A percentile compares a stretch with the other conserved stretches of the same genome.
phyloP scores from a whole-genome alignment of 441 rosid species.

The Flueggea neowawraea region DNA sequence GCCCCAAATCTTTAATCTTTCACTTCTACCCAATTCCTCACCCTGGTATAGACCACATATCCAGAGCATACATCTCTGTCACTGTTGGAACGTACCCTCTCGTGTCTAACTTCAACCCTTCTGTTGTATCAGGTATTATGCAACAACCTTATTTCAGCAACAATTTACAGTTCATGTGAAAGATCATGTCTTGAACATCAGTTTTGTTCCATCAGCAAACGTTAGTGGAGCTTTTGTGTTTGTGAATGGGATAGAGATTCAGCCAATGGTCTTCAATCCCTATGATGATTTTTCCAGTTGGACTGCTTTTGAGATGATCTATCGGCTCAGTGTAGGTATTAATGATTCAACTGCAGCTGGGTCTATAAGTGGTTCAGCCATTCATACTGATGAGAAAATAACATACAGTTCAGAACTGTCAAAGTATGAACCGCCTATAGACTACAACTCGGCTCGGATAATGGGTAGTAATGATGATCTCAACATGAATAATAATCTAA shows the following conservation, averaged over 20 bases:
- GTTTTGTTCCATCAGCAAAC: constrained; percentile 14
- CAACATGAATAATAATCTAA: constrained; percentile 10
- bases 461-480: constrained; percentile 1
- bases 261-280: constrained; percentile 16
- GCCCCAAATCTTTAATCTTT: constrained; percentile 21
- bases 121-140: background rate
- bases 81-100: constrained; percentile 15
- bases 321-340: constrained; percentile 17
- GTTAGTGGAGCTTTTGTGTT: constrained; percentile 20
- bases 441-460: no score
- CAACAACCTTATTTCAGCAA: constrained; percentile 4
- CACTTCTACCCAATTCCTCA: constrained; percentile 23
- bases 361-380: background rate
- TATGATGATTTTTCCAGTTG: background rate
- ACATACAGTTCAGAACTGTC: background rate
- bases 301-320: constrained; percentile 17
- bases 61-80: constrained; percentile 17
- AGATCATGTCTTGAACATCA: constrained; percentile 14
- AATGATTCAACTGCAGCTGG: background rate
- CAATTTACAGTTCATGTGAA: constrained; percentile 13
- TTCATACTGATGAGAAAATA: background rate
- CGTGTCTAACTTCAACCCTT: constrained; percentile 16
- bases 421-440: constrained; percentile 1
- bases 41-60: background rate
- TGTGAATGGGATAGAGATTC: constrained; percentile 23